Evolutionary conservation across 768 basidiomycete genomes (phyloP).

Genomic region (Hortiboletus flavorubellus): DNA sequence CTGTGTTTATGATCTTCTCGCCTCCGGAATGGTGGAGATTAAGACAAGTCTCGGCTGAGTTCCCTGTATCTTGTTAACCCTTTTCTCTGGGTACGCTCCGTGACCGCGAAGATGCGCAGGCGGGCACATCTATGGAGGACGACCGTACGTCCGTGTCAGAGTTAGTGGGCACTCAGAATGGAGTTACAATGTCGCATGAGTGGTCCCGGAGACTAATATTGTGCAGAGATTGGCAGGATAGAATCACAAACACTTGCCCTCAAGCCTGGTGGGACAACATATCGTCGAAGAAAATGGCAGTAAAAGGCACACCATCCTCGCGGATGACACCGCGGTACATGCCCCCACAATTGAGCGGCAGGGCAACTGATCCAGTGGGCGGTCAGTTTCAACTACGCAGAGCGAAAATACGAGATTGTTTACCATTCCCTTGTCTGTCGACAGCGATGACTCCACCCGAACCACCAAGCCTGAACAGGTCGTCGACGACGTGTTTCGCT

Average conservation of each 20-base stretch:
- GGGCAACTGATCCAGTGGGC: conserved; percentile 46
- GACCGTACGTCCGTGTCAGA: not conserved
- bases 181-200: not conserved
- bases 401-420: conserved; percentile 9
- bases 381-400: not conserved
- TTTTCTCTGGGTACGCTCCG: too few relatives aligned
- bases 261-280: conserved; percentile 28
- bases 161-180: not conserved
- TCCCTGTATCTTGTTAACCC: too few relatives aligned
- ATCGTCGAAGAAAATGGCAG: conserved; percentile 78
- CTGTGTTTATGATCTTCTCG: too few relatives aligned
- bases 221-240: not conserved
- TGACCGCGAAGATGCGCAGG: too few relatives aligned
- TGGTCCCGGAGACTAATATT: not conserved
- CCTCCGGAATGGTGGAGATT: too few relatives aligned
- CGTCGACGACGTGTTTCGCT: conserved; percentile 50
- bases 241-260: not conserved
- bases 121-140: too few relatives aligned
- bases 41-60: too few relatives aligned
- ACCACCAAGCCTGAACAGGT: conserved; percentile 56
- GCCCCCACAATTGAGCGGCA: conserved; percentile 72
- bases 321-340: conserved; percentile 82
- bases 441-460: conserved; percentile 74
- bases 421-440: conserved; percentile 68
- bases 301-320: conserved; percentile 64